Base-by-base conservation (phyloP, 306 rosid species). In the Arachis stenosperma region DNA sequence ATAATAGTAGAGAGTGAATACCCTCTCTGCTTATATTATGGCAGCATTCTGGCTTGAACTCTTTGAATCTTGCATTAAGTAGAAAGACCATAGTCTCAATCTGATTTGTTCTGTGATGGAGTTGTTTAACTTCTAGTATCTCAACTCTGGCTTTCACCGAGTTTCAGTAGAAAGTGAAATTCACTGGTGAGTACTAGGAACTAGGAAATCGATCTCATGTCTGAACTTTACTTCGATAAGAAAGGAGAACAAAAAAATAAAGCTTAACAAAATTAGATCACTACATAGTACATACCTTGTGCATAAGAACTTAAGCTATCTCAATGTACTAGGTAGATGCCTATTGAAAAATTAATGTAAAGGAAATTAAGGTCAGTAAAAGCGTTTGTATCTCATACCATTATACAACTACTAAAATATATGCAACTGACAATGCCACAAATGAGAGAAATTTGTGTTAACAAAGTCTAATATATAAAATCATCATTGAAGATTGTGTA, bases 401-500 rank as follows among this genome's bases (percentile, higher is more conserved):
- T 53, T 33, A 53, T 42, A 61, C 51, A 67, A 51, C 50, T 51
- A 60, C 4, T 55, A 11, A 57, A 57, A 42, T 60, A 62, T 39
- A 9, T 10, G 5, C 43, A 15, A 69, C 48, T 8, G 9, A 3
- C 60, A 61, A 9, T 58, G 51, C 17, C 17, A 70, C 61, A 50
- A 59, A 69, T 39, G 14, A 42, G 51, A 15, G 46, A 61, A 11
- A 7, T 61, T 71, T 46, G 41, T 78, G n/a, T 56, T 39, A 62
- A 64, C 59, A 42, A 8, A 70, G 7, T 68, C 63, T 60, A 84
- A 67, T 84, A 81, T 50, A 70, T 81, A 58, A 78, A 88, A 83
- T 92, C 97, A 77, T 90, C 92, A 73, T 90, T 88, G 77, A 87
- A 92, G 75, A 87, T 87, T 90, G 80, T 85, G 81, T 87, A 70